Base-by-base conservation (phyloP, 2,329 filamentous ascomycete species). In the Blastomyces parvus region DNA sequence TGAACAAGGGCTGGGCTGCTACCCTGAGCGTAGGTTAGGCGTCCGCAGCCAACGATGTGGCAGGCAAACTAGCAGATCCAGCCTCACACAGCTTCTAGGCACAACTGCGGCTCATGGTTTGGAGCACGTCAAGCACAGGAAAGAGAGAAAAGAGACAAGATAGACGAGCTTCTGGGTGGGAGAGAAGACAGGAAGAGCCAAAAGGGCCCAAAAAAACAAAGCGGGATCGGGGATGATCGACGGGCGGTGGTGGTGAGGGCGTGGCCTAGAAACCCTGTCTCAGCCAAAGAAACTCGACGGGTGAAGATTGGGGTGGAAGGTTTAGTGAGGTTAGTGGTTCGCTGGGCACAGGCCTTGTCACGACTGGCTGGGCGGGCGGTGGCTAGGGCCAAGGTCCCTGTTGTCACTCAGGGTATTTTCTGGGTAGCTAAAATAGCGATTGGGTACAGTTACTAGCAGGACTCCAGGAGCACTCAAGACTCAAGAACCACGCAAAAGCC, bases 61-160 rank as follows among this genome's bases (percentile, higher is more conserved):
- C 36, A 40, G 55, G n/a, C 33, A 57, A 55, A 22, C n/a, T 38
- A 40, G 33, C 33, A 40, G 22, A n/a, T 22, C 14, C 30, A 19
- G 27, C 53, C 53, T 56, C 53, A 56, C 30, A 19, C 22, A 56
- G 30, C 55, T 57, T 22, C 33, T 57, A 57, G 55, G 19, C 36
- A 42, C 33, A 11, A 38, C 55, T 25, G n/a, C 17, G n/a, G 36
- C 7, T 55, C 36, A 42, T 57, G 55, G 25, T 42, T 25, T 40
- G 19, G 33, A 33, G 33, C 33, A 38, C n/a, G 22, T 40, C 55
- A 40, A 36, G 36, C 52, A 33, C 52, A 57, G n/a, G 33, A 57
- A 19, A 3, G n/a, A 57, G 55, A 57, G n/a, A n/a, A 57, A 19
- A 3, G n/a, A 57, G 55, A 57, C 33, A 9, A 27, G 19, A 33